phyloP scores from a whole-genome alignment of 2,329 filamentous ascomycete genomes.

The Xenoacremonium recifei region DNA sequence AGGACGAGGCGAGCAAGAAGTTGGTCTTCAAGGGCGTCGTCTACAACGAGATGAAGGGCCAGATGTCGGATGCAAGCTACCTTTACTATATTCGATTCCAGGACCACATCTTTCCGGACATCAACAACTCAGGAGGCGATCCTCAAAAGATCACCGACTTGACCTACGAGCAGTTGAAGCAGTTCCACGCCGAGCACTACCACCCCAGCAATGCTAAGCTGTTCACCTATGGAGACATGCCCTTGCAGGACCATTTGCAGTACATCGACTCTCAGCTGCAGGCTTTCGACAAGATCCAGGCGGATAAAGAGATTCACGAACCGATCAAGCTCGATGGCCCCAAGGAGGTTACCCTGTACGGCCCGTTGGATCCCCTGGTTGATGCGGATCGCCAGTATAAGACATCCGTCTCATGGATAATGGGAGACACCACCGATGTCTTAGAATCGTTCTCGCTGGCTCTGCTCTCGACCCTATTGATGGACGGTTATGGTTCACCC shows the following conservation, averaged over 20 bases:
- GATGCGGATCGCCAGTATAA: constrained; percentile 87
- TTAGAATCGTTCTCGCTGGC: constrained; percentile 86
- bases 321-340: constrained; percentile 74
- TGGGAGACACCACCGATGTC: constrained; percentile 78
- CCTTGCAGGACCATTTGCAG: constrained; percentile 74
- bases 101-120: constrained; percentile 87
- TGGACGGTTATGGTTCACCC: constrained; percentile 94
- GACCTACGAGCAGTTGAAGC: constrained; percentile 83
- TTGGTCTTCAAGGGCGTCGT: constrained; percentile 96
- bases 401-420: constrained; percentile 90
- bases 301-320: constrained; percentile 70
- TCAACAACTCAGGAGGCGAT: constrained; percentile 96
- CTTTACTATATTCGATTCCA: constrained; percentile 95
- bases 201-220: constrained; percentile 97
- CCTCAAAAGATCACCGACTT: constrained; percentile 95
- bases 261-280: constrained; percentile 75
- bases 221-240: constrained; percentile 93
- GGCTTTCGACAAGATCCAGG: constrained; percentile 67
- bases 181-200: constrained; percentile 91
- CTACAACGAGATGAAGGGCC: constrained; percentile 99
- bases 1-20: constrained; percentile 57
- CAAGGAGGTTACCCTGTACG: constrained; percentile 67
- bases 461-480: constrained; percentile 77
- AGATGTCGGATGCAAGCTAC: constrained; percentile 97
- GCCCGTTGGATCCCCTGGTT: constrained; percentile 83